A percentile compares a stretch with the other conserved stretches of the same genome.
These are phyloP conservation scores for Cercospora zeina DNA, from an alignment of 2,329 filamentous ascomycete genomes.

Conservation along the genomic window DNA sequence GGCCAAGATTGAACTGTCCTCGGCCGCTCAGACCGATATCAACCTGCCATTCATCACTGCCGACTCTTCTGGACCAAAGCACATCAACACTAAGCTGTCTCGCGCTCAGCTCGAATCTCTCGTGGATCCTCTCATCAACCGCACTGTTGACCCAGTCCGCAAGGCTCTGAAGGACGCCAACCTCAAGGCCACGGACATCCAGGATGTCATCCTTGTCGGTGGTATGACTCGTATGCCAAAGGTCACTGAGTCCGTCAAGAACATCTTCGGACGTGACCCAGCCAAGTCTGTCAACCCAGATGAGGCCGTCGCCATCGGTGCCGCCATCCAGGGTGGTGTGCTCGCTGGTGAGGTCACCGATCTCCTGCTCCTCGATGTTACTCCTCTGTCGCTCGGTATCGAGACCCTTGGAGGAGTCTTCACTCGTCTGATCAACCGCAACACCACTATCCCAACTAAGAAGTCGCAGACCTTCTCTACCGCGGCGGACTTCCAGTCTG, in stretches of 20 bases:
- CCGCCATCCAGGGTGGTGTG: conserved; percentile 94
- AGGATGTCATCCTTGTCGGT: conserved; percentile 96
- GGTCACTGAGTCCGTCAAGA: conserved; percentile 93
- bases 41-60: conserved; percentile 99
- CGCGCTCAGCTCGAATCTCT: conserved; percentile 90
- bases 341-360: conserved; percentile 96
- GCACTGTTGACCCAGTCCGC: conserved; percentile 87
- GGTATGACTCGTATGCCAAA: conserved; percentile 99
- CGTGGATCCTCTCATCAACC: conserved; percentile 82
- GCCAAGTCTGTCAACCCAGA: conserved; percentile 99
- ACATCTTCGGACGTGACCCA: conserved; percentile 92
- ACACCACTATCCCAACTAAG: conserved; percentile 99
- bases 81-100: conserved; percentile 95
- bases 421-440: conserved; percentile 96
- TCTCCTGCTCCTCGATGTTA: conserved; percentile 91
- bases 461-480: conserved; percentile 99
- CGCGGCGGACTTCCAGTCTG: conserved; percentile 95
- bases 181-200: conserved; percentile 87
- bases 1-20: conserved; percentile 98
- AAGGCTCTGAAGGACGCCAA: conserved; percentile 96
- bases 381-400: conserved; percentile 93
- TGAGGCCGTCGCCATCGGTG: conserved; percentile 96
- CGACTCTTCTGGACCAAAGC: conserved; percentile 91
- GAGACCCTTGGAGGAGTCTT: conserved; percentile 98
- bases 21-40: conserved; percentile 92